These are phyloP conservation scores for Lepidium sativum DNA, from an alignment of 345 rosid genomes.

Conservation along the genomic window DNA sequence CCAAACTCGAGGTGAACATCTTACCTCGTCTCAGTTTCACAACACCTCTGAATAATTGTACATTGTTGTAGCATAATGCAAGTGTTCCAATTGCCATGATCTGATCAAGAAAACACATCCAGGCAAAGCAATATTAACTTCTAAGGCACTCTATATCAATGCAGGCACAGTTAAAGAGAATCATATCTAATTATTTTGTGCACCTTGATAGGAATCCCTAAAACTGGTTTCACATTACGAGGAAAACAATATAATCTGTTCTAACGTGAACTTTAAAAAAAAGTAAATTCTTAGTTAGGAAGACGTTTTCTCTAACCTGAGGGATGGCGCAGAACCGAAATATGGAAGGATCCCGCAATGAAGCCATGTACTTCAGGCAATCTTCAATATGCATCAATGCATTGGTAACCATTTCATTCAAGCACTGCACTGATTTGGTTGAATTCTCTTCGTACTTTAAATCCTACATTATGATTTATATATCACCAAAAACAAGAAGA, in stretches of 20 bases:
- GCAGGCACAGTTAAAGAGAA: not conserved
- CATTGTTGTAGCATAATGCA: conserved; percentile 80
- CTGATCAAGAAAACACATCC: conserved; percentile 38
- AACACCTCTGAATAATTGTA: conserved; percentile 88
- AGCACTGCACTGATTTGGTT: conserved; percentile 71
- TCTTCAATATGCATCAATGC: conserved; percentile 70
- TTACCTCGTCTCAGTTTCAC: conserved; percentile 98
- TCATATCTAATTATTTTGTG: not conserved
- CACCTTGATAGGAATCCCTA: not conserved
- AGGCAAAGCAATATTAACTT: conserved; percentile 11
- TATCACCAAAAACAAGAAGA: conserved; percentile 2
- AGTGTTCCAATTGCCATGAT: conserved; percentile 96
- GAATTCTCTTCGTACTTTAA: conserved; percentile 80
- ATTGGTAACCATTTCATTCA: conserved; percentile 94
- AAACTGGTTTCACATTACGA: not conserved
- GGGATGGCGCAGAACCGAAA: conserved; percentile 93
- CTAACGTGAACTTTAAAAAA: not conserved
- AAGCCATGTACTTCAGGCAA: conserved; percentile 68
- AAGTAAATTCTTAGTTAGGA: not conserved
- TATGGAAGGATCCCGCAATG: conserved; percentile 55
- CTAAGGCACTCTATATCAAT: not conserved
- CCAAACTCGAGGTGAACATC: conserved; percentile 12
- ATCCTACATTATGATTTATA: conserved; percentile 38
- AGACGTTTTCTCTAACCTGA: conserved; percentile 38
- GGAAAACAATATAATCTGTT: not conserved